Percentiles rank a stretch among this genome's conserved stretches.
These are phyloP conservation scores for Syzygium aromaticum DNA, from an alignment of 345 rosid genomes.

Conservation along the genomic window DNA sequence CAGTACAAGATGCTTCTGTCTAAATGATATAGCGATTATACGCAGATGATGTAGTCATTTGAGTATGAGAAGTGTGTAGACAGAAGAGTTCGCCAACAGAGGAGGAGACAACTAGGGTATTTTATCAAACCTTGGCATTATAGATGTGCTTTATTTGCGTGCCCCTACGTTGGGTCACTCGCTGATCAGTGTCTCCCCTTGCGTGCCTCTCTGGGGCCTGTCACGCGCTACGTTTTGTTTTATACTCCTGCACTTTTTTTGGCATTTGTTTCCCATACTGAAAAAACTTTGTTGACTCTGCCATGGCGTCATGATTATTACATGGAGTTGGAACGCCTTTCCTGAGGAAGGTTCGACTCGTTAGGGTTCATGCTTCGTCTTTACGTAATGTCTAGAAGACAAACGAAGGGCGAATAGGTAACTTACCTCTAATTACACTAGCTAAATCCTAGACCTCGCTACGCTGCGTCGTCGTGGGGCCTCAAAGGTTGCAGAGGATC, in stretches of 20 bases:
- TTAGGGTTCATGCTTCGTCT: not conserved
- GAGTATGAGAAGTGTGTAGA: not conserved
- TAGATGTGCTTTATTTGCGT: not conserved
- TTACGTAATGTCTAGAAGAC: too few relatives aligned
- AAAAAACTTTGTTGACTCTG: not conserved
- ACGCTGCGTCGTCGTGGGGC: too few relatives aligned
- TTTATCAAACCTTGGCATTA: not conserved
- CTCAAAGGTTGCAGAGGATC: too few relatives aligned
- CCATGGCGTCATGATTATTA: not conserved
- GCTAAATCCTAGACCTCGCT: too few relatives aligned
- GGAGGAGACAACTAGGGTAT: not conserved
- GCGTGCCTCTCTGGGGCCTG: not conserved
- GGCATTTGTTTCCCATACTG: not conserved
- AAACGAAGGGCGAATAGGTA: not conserved
- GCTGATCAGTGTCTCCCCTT: not conserved
- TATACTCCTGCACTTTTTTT: not conserved
- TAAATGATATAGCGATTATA: not conserved
- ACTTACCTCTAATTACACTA: too few relatives aligned
- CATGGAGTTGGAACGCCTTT: not conserved
- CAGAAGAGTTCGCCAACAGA: not conserved
- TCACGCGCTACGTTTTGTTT: not conserved
- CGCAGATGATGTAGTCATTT: not conserved
- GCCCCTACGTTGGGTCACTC: not conserved
- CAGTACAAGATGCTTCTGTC: not conserved
- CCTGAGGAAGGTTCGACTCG: not conserved